A percentile compares a stretch with the other conserved stretches of the same genome.
Conservation (phyloP, 805 yeast genomes). For the Monosporozyma siamensis region DNA sequence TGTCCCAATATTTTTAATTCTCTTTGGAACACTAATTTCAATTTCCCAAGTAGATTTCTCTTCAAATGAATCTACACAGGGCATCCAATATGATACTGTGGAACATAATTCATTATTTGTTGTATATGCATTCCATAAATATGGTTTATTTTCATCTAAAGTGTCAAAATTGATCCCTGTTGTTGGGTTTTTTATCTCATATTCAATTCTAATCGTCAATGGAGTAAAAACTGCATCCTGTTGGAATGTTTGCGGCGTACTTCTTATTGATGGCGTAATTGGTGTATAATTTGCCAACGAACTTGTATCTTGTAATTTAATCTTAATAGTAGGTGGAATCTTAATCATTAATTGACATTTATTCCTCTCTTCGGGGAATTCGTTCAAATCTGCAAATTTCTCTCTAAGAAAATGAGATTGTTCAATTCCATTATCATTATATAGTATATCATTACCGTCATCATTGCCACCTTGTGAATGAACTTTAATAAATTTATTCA, state of each 20-base stretch:
- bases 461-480: background rate
- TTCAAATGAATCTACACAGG: constrained; percentile 83
- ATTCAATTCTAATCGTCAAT: constrained; percentile 58
- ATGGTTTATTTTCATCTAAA: constrained; percentile 29
- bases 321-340: constrained; percentile 36
- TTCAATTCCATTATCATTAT: constrained; percentile 22
- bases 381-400: constrained; percentile 25
- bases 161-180: constrained; percentile 68
- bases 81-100: constrained; percentile 94
- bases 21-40: constrained; percentile 75
- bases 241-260: constrained; percentile 25
- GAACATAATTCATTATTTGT: constrained; percentile 66
- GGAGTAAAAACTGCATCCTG: constrained; percentile 60
- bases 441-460: constrained; percentile 15
- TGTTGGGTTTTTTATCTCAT: constrained; percentile 52
- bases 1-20: constrained; percentile 57
- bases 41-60: constrained; percentile 89
- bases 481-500: background rate
- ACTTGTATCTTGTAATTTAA: constrained; percentile 47
- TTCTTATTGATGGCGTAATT: constrained; percentile 33
- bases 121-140: constrained; percentile 79
- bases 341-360: constrained; percentile 26
- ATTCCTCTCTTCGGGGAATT: constrained; percentile 22
- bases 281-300: constrained; percentile 32
- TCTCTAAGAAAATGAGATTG: constrained; percentile 28